Evolutionary conservation across 1,284 basidiomycete genomes (phyloP).

Genomic region (Ceratobasidium sp.): DNA sequence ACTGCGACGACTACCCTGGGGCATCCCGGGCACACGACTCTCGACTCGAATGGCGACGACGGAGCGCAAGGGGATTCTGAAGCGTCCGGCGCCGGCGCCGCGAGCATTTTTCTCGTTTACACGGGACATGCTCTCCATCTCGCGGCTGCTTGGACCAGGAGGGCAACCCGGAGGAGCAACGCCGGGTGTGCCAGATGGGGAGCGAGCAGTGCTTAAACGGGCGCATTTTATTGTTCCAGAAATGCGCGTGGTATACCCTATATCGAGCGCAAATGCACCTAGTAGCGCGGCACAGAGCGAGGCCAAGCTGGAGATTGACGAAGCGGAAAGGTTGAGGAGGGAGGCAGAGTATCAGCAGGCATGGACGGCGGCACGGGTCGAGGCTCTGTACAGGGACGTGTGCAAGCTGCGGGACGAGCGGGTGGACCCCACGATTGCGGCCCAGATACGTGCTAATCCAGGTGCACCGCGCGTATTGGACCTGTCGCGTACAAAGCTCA

Average conservation of each 20-base stretch:
- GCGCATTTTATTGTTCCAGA: slow-evolving; percentile 88
- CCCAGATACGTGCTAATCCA: slow-evolving; percentile 64
- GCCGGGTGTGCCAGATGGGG: slow-evolving; percentile 21
- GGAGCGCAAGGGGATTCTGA: slow-evolving; percentile 82
- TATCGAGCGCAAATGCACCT: slow-evolving; percentile 83
- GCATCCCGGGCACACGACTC: slow-evolving; percentile 10
- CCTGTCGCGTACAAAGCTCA: slow-evolving; percentile 82
- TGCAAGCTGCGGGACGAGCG: slow-evolving; percentile 81
- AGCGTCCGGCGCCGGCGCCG: slow-evolving; percentile 77
- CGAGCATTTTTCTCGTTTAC: slow-evolving; percentile 74
- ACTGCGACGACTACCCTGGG: slow-evolving; percentile 11
- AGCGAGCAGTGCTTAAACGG: slow-evolving; percentile 75
- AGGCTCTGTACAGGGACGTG: slow-evolving; percentile 84
- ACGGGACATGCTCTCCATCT: slow-evolving; percentile 46
- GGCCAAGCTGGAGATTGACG: slow-evolving; percentile 59
- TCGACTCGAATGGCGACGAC: slow-evolving; percentile 59
- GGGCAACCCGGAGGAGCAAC: slow-evolving; percentile 26
- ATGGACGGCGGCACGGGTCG: slow-evolving; percentile 86
- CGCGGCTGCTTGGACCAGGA: slow-evolving; percentile 38
- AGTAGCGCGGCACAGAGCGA: slow-evolving; percentile 74
- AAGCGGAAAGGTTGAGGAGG: slow-evolving; percentile 74
- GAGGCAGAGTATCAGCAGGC: slow-evolving; percentile 72
- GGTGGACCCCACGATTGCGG: slow-evolving; percentile 54
- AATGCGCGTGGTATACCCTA: slow-evolving; percentile 87
- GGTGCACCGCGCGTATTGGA: slow-evolving; percentile 77